phyloP scores from a whole-genome alignment of 495 filamentous ascomycete genomes.

The Aspergillus conjunctus region DNA sequence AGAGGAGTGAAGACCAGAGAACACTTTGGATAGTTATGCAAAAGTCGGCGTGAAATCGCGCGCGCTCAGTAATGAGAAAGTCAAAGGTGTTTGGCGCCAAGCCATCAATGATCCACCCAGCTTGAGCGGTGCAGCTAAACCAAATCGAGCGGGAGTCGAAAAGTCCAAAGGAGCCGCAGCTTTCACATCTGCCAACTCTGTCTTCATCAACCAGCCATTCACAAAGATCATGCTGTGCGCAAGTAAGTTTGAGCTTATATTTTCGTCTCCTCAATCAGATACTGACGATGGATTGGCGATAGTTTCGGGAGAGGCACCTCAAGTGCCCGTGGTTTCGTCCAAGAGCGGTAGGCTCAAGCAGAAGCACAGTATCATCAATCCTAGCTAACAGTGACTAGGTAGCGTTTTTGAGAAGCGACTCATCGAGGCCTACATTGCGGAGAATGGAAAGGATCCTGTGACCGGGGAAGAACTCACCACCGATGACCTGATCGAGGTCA shows the following conservation, averaged over 20 bases:
- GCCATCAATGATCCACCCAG: conserved; percentile 30
- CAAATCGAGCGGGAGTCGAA: conserved; percentile 41
- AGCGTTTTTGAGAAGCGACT: conserved; percentile 92
- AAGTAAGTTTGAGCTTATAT: conserved; percentile 54
- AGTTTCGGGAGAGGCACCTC: conserved; percentile 98
- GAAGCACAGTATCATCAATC: conserved; percentile 25
- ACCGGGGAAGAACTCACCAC: conserved; percentile 83
- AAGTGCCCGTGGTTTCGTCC: conserved; percentile 89
- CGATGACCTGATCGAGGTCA: conserved; percentile 86
- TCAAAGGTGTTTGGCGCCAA: conserved; percentile 20
- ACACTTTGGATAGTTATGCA: neutral
- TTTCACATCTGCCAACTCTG: conserved; percentile 34
- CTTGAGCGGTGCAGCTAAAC: conserved; percentile 37
- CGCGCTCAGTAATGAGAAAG: neutral
- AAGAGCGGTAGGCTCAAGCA: conserved; percentile 74
- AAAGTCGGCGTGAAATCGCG: no score
- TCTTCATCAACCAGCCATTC: conserved; percentile 34
- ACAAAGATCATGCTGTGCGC: conserved; percentile 66
- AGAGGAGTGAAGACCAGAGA: neutral
- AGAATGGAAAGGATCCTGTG: conserved; percentile 92
- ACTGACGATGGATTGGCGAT: conserved; percentile 30
- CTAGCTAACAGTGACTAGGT: conserved; percentile 54
- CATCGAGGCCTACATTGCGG: conserved; percentile 90
- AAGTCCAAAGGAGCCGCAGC: conserved; percentile 46
- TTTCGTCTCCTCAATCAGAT: neutral